Conservation (phyloP, 371 early-diverging fungal genomes). For the Scutellospora calospora region DNA sequence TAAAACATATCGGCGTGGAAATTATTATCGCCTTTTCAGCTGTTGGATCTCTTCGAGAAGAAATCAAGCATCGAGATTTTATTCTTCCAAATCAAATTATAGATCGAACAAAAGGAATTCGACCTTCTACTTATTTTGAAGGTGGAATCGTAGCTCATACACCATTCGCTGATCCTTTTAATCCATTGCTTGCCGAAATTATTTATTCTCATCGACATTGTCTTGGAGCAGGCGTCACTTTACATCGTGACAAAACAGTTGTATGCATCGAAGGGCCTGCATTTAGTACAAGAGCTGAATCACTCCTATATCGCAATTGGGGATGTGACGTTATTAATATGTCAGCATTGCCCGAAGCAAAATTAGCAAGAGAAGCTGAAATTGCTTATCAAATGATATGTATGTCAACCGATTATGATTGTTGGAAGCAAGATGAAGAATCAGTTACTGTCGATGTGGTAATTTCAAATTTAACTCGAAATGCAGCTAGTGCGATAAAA, state of each 20-base stretch:
- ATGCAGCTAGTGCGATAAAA: conserved; percentile 84
- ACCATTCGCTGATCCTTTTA: conserved; percentile 96
- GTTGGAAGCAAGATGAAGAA: conserved; percentile 94
- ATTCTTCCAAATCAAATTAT: conserved; percentile 93
- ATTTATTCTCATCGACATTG: conserved; percentile 65
- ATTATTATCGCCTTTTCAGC: conserved; percentile 96
- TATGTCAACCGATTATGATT: conserved; percentile 99
- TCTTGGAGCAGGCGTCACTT: conserved; percentile 54
- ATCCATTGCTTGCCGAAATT: conserved; percentile 75
- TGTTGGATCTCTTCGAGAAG: conserved; percentile 91
- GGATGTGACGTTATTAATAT: conserved; percentile 97
- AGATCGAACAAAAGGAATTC: conserved; percentile 95
- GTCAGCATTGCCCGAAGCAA: conserved; percentile 95
- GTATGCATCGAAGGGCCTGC: conserved; percentile 98
- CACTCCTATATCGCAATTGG: conserved; percentile 94
- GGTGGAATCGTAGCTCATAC: conserved; percentile 92
- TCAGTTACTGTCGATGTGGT: conserved; percentile 91
- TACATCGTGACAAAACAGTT: conserved; percentile 86
- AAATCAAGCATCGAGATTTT: conserved; percentile 94
- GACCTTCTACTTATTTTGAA: conserved; percentile 90
- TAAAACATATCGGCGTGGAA: conserved; percentile 93
- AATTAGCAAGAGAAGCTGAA: conserved; percentile 97
- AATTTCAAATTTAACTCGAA: conserved; percentile 88
- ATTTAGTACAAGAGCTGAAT: conserved; percentile 97
- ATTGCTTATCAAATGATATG: conserved; percentile 97